Evolutionary conservation across 78 protist genomes (phyloP).

Genomic region (Tieghemostelium lacteum): DNA sequence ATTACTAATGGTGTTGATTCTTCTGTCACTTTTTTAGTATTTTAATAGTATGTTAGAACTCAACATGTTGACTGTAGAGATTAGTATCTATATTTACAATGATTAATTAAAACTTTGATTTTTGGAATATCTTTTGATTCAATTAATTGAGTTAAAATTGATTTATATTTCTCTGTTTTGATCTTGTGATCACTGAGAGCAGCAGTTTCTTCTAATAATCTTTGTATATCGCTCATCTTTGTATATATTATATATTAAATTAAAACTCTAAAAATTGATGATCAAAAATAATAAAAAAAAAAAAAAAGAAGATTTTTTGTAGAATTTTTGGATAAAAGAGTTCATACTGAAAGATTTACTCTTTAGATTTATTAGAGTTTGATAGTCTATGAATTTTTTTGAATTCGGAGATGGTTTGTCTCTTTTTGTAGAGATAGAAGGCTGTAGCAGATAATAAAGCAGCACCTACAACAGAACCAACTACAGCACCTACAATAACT

Average conservation of each 20-base stretch:
- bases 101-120: slow-evolving; percentile 54
- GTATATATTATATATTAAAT: too few species aligned
- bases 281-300: too few species aligned
- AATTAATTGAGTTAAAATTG: slow-evolving; percentile 29
- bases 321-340: too few species aligned
- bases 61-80: neutral
- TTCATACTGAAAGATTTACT: too few species aligned
- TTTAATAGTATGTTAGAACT: neutral
- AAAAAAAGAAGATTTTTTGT: too few species aligned
- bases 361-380: too few species aligned
- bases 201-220: slow-evolving; percentile 39
- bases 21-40: slow-evolving; percentile 50
- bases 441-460: too few species aligned
- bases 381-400: too few species aligned
- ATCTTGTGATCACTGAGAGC: slow-evolving; percentile 66
- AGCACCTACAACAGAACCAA: too few species aligned
- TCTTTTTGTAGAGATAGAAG: neutral
- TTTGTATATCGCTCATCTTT: slow-evolving; percentile 13
- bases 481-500: too few species aligned
- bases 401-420: too few species aligned
- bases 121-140: slow-evolving; percentile 2
- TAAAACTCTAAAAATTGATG: too few species aligned
- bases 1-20: slow-evolving; percentile 84
- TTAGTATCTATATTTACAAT: slow-evolving; percentile 27
- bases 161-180: slow-evolving; percentile 79